Evolutionary conservation across 441 rosid species (phyloP), one percentile per base, ranked within the genome.

Genomic region (Mallotus japonicus): DNA sequence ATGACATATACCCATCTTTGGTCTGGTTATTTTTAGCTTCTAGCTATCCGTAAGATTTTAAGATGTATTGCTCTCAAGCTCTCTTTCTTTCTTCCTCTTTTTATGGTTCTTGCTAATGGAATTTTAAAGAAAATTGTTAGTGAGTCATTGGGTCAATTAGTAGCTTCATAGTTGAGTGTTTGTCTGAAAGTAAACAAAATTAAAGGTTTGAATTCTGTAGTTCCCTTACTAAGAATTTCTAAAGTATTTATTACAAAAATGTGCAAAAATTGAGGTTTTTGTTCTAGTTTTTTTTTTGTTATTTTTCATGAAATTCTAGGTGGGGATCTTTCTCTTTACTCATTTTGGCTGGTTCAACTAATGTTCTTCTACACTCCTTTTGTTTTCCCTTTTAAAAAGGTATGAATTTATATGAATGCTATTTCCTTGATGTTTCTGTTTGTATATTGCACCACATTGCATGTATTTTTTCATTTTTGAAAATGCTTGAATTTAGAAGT

Each of bases 281-380:
- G 63, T 51, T 28, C 65, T 56, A 47, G 46, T 70, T 49, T 64
- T 65, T 24, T 24, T 24, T n/a, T n/a, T 51, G 20, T 63, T 56
- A 22, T 53, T 57, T 57, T 70, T 70, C 59, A 55, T 46, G n/a
- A 71, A 71, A 53, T 37, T 71, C 12, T 40, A 17, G 54, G n/a
- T 40, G 16, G 54, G 74, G 65, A 62, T 71, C 67, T 8, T 63
- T 65, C 15, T 70, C 55, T 42, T 70, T 49, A 19, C 32, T 22
- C 44, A 57, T 70, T 46, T 63, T 59, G 28, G 28, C 28, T 24
- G 28, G 1, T 24, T 24, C 28, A 24, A 24, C n/a, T n/a, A n/a
- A 24, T 24, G 28, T 24, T 24, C 28, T 24, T 24, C 28, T 65
- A 6, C 37, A 14, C 16, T 6, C 22, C 3, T n/a, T 62, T 62